phyloP scores from a whole-genome alignment of 1,284 basidiomycete species.

The Moniliella sp. region DNA sequence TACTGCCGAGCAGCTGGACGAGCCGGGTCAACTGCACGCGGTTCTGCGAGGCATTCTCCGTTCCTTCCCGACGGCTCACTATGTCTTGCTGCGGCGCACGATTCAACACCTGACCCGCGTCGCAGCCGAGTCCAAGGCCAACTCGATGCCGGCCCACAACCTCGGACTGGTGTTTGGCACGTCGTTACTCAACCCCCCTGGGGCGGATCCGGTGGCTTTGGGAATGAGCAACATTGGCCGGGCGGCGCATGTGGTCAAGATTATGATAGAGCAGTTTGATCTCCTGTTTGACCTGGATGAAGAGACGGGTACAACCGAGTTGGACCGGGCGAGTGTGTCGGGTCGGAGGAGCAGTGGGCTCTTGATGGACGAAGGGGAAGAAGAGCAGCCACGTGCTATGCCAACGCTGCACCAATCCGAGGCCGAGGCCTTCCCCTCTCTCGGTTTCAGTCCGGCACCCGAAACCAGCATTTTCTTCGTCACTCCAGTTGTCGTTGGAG shows the following conservation, averaged over 20 bases:
- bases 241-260: constrained; percentile 29
- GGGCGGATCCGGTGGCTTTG: constrained; percentile 11
- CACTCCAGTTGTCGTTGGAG: no score
- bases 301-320: no score
- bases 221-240: constrained; percentile 21
- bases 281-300: constrained; percentile 25
- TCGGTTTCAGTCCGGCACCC: no score
- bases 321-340: no score
- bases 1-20: constrained; percentile 18
- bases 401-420: no score
- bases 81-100: constrained; percentile 18
- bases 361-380: no score
- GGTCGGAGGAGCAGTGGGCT: no score
- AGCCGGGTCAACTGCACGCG: constrained; percentile 16
- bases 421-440: no score
- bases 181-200: constrained; percentile 24
- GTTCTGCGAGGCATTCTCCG: constrained; percentile 23
- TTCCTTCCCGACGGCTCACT: constrained; percentile 21
- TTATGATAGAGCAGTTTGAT: constrained; percentile 24
- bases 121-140: constrained; percentile 15
- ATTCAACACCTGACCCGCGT: constrained; percentile 21
- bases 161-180: constrained; percentile 28
- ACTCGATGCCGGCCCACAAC: constrained; percentile 29
- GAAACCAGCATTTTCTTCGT: no score
- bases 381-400: no score